Evolutionary conservation across 345 rosid genomes (phyloP).

Genomic region (Conringia planisiliqua): DNA sequence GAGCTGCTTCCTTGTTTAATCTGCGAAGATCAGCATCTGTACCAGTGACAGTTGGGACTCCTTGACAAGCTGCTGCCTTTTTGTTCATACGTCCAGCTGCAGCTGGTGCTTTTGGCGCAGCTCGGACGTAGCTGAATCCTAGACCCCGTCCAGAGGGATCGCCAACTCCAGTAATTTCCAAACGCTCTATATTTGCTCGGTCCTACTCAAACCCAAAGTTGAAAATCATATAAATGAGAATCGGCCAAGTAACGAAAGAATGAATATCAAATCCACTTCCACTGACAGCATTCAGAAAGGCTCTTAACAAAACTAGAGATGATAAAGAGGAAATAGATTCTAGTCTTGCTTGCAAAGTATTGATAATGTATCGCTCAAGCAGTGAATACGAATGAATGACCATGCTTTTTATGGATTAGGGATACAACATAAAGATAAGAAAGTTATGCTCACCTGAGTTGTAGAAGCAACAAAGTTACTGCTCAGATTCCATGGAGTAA

Average conservation of each 20-base stretch:
- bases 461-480: constrained; percentile 92
- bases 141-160: constrained; percentile 98
- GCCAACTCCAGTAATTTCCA: constrained; percentile 97
- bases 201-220: constrained; percentile 54
- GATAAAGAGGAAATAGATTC: constrained; percentile 10
- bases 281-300: background rate
- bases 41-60: constrained; percentile 89
- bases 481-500: constrained; percentile 95
- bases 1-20: constrained; percentile 98
- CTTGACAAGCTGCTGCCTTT: constrained; percentile 77
- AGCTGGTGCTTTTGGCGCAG: constrained; percentile 81
- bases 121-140: constrained; percentile 94
- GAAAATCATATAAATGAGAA: constrained; percentile 11
- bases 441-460: constrained; percentile 72
- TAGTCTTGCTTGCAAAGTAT: constrained; percentile 7
- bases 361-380: background rate
- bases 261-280: constrained; percentile 6
- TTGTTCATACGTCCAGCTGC: constrained; percentile 68
- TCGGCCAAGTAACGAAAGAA: background rate
- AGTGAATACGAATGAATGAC: background rate
- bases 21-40: constrained; percentile 99
- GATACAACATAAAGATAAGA: background rate
- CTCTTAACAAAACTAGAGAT: constrained; percentile 4
- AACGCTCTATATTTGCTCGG: constrained; percentile 89
- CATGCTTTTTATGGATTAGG: background rate